phyloP scores from a whole-genome alignment of 2,329 filamentous ascomycete genomes.

The Trichothecium roseum region DNA sequence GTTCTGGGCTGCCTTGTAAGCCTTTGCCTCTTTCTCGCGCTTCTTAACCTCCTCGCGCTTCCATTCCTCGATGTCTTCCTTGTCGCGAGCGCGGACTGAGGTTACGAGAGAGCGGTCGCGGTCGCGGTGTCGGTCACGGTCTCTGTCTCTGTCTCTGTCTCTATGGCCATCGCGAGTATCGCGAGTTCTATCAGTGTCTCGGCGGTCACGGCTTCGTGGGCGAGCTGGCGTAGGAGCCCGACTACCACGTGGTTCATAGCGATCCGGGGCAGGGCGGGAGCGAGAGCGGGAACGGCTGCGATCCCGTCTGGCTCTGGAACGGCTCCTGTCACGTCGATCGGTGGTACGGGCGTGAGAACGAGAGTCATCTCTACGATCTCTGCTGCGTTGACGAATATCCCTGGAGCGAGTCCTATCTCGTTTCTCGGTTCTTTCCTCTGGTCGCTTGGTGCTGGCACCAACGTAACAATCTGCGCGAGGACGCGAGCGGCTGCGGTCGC shows the following conservation, averaged over 20 bases:
- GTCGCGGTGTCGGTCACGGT: conserved; percentile 14
- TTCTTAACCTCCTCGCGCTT: conserved; percentile 53
- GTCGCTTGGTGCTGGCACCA: conserved; percentile 10
- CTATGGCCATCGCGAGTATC: conserved; percentile 9
- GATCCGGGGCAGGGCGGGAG: conserved; percentile 14
- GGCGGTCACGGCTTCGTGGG: conserved; percentile 14
- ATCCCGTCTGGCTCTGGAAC: conserved; percentile 18
- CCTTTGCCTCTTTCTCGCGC: conserved; percentile 53
- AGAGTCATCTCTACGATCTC: conserved; percentile 17
- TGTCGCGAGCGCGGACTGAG: conserved; percentile 15
- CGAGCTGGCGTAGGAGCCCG: conserved; percentile 8
- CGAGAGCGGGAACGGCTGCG: conserved; percentile 17
- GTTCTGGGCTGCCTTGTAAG: conserved; percentile 51
- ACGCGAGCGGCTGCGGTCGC: conserved; percentile 23
- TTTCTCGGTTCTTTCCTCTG: conserved; percentile 17
- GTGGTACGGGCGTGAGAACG: conserved; percentile 14
- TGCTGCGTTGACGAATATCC: conserved; percentile 16
- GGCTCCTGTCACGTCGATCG: conserved; percentile 20
- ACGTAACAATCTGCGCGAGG: conserved; percentile 14
- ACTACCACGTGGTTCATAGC: conserved; percentile 21
- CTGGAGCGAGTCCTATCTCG: conserved; percentile 22
- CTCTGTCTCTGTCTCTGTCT: conserved; percentile 12
- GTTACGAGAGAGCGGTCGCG: conserved; percentile 9
- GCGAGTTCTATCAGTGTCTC: conserved; percentile 14
- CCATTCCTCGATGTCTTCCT: conserved; percentile 42